Conservation (phyloP, 192 early-diverging fungal genomes). For the Physocladia obscura region DNA sequence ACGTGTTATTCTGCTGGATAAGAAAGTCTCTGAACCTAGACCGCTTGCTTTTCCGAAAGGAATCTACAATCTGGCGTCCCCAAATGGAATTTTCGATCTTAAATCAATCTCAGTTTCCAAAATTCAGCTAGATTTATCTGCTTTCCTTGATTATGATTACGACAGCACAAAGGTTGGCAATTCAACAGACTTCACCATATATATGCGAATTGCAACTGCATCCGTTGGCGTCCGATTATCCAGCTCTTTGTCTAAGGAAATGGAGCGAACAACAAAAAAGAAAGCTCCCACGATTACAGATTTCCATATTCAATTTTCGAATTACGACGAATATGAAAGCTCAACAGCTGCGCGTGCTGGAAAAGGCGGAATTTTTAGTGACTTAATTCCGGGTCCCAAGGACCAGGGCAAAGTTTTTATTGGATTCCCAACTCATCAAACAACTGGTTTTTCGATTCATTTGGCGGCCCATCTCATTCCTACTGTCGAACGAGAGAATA, state of each 20-base stretch:
- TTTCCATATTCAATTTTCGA: conserved; percentile 71
- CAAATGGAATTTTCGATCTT: conserved; percentile 71
- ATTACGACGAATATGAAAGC: conserved; percentile 75
- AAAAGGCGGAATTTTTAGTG: conserved; percentile 67
- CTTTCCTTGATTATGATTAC: conserved; percentile 30
- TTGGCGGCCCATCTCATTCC: conserved; percentile 83
- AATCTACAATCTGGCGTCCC: conserved; percentile 53
- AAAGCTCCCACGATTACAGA: conserved; percentile 68
- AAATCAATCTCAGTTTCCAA: conserved; percentile 59
- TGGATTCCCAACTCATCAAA: conserved; percentile 87
- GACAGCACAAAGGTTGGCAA: not conserved
- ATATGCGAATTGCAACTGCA: conserved; percentile 69
- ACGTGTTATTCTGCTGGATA: conserved; percentile 58
- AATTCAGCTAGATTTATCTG: conserved; percentile 50
- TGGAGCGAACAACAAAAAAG: conserved; percentile 89
- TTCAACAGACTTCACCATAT: conserved; percentile 53
- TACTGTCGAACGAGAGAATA: conserved; percentile 85
- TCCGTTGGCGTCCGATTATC: conserved; percentile 56
- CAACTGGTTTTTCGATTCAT: conserved; percentile 78
- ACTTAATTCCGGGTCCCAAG: conserved; percentile 66
- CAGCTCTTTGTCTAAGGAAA: conserved; percentile 59
- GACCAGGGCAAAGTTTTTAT: conserved; percentile 86
- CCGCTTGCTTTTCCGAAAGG: conserved; percentile 54
- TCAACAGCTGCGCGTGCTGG: conserved; percentile 41
- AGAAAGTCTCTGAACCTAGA: conserved; percentile 63